Percentiles rank a stretch among this genome's conserved stretches.
phyloP scores from a whole-genome alignment of 1,284 basidiomycete genomes.

The Ceratobasidium sp. region DNA sequence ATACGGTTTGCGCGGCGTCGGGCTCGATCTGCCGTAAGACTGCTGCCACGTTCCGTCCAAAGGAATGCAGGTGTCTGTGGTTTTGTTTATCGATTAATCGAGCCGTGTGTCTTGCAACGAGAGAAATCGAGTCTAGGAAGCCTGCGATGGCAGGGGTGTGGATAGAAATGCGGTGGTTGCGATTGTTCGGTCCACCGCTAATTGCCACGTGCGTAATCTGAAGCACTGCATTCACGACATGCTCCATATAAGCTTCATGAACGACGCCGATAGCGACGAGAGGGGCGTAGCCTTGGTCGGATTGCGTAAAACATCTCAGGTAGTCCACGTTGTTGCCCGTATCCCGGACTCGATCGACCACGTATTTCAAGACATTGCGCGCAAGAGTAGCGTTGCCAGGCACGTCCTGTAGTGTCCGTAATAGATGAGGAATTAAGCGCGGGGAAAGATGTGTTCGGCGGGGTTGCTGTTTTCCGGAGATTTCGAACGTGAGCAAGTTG shows the following conservation, averaged over 20 bases:
- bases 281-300: constrained; percentile 28
- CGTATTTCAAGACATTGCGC: constrained; percentile 23
- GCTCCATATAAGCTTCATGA: constrained; percentile 21
- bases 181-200: neutral
- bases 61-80: constrained; percentile 30
- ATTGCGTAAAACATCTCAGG: constrained; percentile 18
- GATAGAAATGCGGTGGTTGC: neutral
- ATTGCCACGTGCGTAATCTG: constrained; percentile 29
- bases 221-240: constrained; percentile 19
- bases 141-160: constrained; percentile 1
- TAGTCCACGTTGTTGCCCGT: constrained; percentile 7
- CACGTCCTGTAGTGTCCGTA: constrained; percentile 1
- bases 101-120: constrained; percentile 23
- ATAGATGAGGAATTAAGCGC: constrained; percentile 4
- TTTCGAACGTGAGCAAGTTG: constrained; percentile 32
- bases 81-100: constrained; percentile 14
- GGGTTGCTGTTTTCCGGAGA: constrained; percentile 9
- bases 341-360: constrained; percentile 29
- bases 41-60: constrained; percentile 28
- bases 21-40: constrained; percentile 22
- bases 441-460: constrained; percentile 2
- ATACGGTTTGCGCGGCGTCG: constrained; percentile 7
- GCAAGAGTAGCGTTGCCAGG: neutral
- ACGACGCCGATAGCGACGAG: constrained; percentile 19
- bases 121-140: constrained; percentile 25